Evolutionary conservation across 768 basidiomycete genomes (phyloP).

Genomic region (Porpolomopsis calyptriformis): DNA sequence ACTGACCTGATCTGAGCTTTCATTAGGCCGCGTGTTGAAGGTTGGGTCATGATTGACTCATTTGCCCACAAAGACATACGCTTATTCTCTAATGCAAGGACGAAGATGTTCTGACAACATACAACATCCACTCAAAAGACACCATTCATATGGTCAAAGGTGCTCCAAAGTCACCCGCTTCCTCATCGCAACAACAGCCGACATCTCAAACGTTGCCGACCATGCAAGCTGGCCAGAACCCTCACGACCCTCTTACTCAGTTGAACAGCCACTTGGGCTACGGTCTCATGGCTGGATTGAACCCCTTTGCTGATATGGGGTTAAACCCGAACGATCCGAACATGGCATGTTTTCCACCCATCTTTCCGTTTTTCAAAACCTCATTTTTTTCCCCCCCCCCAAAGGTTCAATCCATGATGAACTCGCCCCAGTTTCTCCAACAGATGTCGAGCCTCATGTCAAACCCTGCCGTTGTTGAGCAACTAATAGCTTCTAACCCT

Average conservation of each 20-base stretch:
- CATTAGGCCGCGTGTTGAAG: slow-evolving; percentile 62
- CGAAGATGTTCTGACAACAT: slow-evolving; percentile 68
- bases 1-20: not conserved
- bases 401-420: slow-evolving; percentile 78
- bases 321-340: slow-evolving; percentile 90
- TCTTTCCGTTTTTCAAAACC: not conserved
- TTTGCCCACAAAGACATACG: not conserved
- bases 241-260: slow-evolving; percentile 74
- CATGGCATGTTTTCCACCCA: slow-evolving; percentile 44
- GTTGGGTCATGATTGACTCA: slow-evolving; percentile 23
- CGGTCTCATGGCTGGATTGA: slow-evolving; percentile 74
- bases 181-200: slow-evolving; percentile 29
- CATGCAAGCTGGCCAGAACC: slow-evolving; percentile 90
- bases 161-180: slow-evolving; percentile 40
- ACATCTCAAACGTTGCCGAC: slow-evolving; percentile 58
- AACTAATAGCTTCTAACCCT: slow-evolving; percentile 75
- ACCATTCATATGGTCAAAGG: slow-evolving; percentile 95
- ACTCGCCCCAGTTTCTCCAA: slow-evolving; percentile 72
- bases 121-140: slow-evolving; percentile 85
- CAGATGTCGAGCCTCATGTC: slow-evolving; percentile 84
- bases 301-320: slow-evolving; percentile 89
- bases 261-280: slow-evolving; percentile 71
- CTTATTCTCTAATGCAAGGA: slow-evolving; percentile 35
- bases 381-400: not conserved
- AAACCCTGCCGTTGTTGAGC: slow-evolving; percentile 82